Base-by-base conservation (phyloP, 2,329 filamentous ascomycete genomes). In the Paecilomyces fulvus region DNA sequence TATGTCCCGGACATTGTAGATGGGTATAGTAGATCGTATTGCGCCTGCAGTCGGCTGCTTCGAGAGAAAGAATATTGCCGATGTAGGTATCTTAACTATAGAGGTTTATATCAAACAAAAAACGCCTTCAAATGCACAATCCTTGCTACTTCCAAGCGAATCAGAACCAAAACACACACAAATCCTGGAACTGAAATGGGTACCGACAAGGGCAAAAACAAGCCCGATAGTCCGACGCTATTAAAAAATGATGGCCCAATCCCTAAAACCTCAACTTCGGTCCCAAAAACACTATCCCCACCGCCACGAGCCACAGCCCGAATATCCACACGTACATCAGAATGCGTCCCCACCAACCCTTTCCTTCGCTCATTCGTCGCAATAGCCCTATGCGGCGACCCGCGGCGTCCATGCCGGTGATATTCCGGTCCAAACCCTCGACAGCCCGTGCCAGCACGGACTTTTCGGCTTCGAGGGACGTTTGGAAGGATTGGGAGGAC, bases 251-350 rank as follows among this genome's bases (percentile, higher is more conserved):
- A n/a, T 25, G 46, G 23, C 23, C 23, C 25, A 23, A 49, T 12
- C 9, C 14, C 10, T 53, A 96, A 67, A 96, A 94, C 66, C 92
- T 81, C 69, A 96, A 73, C 77, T 96, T 97, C 0, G 92, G 92
- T 68, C 90, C 77, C 53, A 92, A 80, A 76, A 92, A 92, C 11
- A 96, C 92, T 61, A 96, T 73, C 69, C 95, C 64, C 33, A 96
- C 76, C 17, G 90, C 82, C 25, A 84, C 74, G n/a, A 95, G 65
- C 86, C 90, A 92, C 60, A 96, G 72, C 30, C 83, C 90, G 65
- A 86, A 88, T 52, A 96, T 91, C 80, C 89, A 88, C 43, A 79
- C 87, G 77, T 94, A 96, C 59, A 96, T 78, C 74, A 92, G 79
- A 77, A 95, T 83, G 54, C 92, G 77, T 5, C 88, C 91, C 84